phyloP scores from a whole-genome alignment of 176 grass and related monocot species.

The Alopecurus myosuroides region DNA sequence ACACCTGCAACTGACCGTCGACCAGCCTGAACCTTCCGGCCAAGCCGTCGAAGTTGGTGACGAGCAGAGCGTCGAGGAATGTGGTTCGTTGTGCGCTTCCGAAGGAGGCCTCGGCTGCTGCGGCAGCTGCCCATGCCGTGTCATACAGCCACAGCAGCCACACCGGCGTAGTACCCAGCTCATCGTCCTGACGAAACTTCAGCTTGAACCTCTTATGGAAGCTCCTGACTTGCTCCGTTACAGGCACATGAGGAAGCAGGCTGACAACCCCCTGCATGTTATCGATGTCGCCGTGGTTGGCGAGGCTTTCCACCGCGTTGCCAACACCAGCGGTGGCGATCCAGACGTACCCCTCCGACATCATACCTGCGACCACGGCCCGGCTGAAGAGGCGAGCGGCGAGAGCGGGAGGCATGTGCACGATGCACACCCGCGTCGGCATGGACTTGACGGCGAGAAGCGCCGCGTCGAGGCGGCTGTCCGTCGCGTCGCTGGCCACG shows the following conservation, averaged over 20 bases:
- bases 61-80: slow-evolving; percentile 36
- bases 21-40: slow-evolving; percentile 54
- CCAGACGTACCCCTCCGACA: slow-evolving; percentile 54
- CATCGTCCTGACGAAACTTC: slow-evolving; percentile 7
- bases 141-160: slow-evolving; percentile 46
- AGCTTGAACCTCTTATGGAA: slow-evolving; percentile 39
- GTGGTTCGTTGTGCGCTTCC: background rate
- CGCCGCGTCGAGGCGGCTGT: slow-evolving; percentile 13
- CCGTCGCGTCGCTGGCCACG: background rate
- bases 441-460: slow-evolving; percentile 28
- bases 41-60: slow-evolving; percentile 49
- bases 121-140: slow-evolving; percentile 40
- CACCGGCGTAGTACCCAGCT: background rate
- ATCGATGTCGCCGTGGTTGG: background rate
- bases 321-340: slow-evolving; percentile 36
- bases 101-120: slow-evolving; percentile 39
- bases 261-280: slow-evolving; percentile 59
- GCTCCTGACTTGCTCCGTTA: background rate
- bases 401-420: slow-evolving; percentile 28
- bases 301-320: background rate
- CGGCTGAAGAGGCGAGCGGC: slow-evolving; percentile 34
- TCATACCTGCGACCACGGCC: slow-evolving; percentile 35
- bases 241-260: slow-evolving; percentile 24
- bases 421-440: slow-evolving; percentile 65
- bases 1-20: slow-evolving; percentile 49